Base-by-base conservation (phyloP, 768 basidiomycete genomes). In the Asterophora lycoperdoides region DNA sequence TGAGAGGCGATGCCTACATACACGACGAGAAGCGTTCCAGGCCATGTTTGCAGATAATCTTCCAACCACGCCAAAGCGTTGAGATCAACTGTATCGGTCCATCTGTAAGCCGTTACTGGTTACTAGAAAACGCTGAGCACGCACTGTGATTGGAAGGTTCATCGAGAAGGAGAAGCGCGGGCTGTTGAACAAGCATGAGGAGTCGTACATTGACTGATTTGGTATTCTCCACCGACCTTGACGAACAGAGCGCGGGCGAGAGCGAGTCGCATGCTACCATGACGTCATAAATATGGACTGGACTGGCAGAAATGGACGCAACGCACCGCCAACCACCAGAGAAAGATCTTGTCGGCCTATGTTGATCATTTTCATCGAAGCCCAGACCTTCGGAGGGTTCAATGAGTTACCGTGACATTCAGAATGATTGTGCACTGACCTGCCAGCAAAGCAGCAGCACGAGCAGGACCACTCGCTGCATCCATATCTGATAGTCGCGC, bases 11-110 rank as follows among this genome's bases (percentile, higher is more conserved):
- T 23, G 23, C 43, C 35, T 1, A 72, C 85, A 56, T 61, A 93
- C 84, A 97, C 93, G 11, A 96, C 93, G 33, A 97, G 82, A 13
- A 97, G 70, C 0, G 93, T 96, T 44, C 91, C 88, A 1, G 82
- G 70, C 93, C 93, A 97, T 2, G 93, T 94, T 64, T 95, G 94
- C 5, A 97, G 77, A 63, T 97, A 97, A 60, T 96, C 94, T 73
- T 97, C 93, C 6, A 94, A 74, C 94, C 95, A 98, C 26, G 95
- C 95, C 60, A 98, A 78, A 8, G 94, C 94, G 66, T 97, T 97
- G 46, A 97, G 67, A 77, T 95, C 92, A 61, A 92, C 85, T 88
- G 54, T 8, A 38, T 32, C 28, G 39, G 9, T 35, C 40, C 49
- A 46, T 32, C 41, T 37, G 33, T 42, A 48, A 34, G 44, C 36